These are phyloP conservation scores for Mollisiaceae sp. DNA, from an alignment of 2,329 filamentous ascomycete genomes.

Conservation along the genomic window DNA sequence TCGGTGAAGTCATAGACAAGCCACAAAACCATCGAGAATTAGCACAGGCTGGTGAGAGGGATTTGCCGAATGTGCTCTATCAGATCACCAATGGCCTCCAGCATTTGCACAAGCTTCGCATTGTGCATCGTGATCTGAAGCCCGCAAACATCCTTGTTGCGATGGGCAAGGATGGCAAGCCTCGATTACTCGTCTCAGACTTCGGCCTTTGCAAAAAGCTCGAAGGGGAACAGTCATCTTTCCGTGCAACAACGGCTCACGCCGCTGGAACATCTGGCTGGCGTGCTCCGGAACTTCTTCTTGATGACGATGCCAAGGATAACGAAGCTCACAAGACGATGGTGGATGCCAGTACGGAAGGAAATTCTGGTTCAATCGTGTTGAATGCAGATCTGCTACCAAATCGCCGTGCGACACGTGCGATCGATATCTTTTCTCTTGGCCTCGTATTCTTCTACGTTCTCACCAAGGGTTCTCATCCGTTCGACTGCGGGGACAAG, in stretches of 20 bases:
- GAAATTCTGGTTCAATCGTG: slow-evolving; percentile 63
- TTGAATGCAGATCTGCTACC: slow-evolving; percentile 61
- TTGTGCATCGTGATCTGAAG: slow-evolving; percentile 96
- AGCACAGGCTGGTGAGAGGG: slow-evolving; percentile 72
- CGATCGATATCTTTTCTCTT: slow-evolving; percentile 96
- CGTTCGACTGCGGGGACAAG: slow-evolving; percentile 90
- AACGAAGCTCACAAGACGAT: slow-evolving; percentile 44
- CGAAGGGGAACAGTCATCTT: slow-evolving; percentile 91
- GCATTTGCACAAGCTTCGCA: slow-evolving; percentile 88
- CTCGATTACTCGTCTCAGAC: slow-evolving; percentile 93
- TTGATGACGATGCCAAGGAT: slow-evolving; percentile 73
- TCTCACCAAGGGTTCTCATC: slow-evolving; percentile 89
- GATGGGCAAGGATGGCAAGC: slow-evolving; percentile 69
- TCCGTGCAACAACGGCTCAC: slow-evolving; percentile 91
- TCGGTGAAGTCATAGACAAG: slow-evolving; percentile 88
- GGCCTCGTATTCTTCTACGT: slow-evolving; percentile 99
- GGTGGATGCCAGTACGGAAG: slow-evolving; percentile 60
- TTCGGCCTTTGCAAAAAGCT: slow-evolving; percentile 98
- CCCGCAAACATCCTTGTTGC: slow-evolving; percentile 95
- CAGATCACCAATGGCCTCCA: slow-evolving; percentile 90
- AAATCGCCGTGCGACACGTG: slow-evolving; percentile 84
- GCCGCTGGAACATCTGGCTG: slow-evolving; percentile 93
- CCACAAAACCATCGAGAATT: slow-evolving; percentile 70
- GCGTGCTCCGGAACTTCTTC: slow-evolving; percentile 91
- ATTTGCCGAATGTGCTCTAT: slow-evolving; percentile 79